Base-by-base conservation (phyloP, 768 basidiomycete genomes). In the Termitomyces sp. region DNA sequence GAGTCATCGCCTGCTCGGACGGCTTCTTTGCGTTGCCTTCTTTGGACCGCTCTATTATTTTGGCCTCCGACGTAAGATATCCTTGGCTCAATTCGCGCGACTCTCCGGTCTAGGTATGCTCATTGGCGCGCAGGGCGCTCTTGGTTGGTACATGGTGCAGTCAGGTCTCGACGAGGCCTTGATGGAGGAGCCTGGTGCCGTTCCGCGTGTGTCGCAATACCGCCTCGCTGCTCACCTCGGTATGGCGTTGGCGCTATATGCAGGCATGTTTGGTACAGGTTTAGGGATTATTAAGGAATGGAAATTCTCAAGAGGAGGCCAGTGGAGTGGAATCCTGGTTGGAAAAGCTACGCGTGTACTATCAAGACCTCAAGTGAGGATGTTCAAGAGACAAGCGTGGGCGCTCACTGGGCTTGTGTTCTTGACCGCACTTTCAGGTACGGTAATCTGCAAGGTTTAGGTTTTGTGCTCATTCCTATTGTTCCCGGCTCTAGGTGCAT, bases 111-210 rank as follows among this genome's bases (percentile, higher is more conserved):
- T 98, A 61, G 89, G 87, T 0, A 67, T 85, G 0, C 82, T 98
- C 33, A 88, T 99, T 52, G 97, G 94, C 30, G 86, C 84, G 20
- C 94, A 99, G 72, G 97, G 97, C 47, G 79, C 83, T 20, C 79
- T 99, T 20, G 97, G 97, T 28, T 99, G 97, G 97, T 98, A 98
- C 77, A 99, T 99, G 97, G 97, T 99, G 56, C 90, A 95, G 70
- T 98, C 94, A 13, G 97, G 97, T 1, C 78, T 99, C 12, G 90
- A 94, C 64, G 84, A 91, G 54, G 82, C 89, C 12, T 76, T 92
- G 54, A 79, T 98, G 74, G 80, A 86, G 6, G 87, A 81, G 8
- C 90, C 90, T 4, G 88, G 87, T 16, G 87, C 90, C 12, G 89
- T 96, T 7, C 95, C 97, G 2, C 87, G 97, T 7, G 97, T 99